Evolutionary conservation across 768 basidiomycete genomes (phyloP).

Genomic region (Lentinus brumalis): DNA sequence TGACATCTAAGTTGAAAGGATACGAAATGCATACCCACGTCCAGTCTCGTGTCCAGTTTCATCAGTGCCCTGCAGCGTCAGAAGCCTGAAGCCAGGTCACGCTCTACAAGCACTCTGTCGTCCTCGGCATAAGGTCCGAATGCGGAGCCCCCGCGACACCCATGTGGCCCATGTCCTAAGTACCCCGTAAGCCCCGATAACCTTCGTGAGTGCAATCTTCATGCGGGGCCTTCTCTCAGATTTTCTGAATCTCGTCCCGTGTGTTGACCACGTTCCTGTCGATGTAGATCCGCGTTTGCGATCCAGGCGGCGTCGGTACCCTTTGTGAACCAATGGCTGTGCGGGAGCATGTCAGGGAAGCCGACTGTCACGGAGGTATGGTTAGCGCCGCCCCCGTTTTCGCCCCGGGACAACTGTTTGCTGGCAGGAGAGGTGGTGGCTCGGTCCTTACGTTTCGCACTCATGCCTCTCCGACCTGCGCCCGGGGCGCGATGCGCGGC

Average conservation of each 20-base stretch:
- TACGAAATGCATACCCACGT: neutral
- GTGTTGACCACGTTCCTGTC: neutral
- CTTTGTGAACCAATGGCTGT: constrained; percentile 13
- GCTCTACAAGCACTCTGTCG: neutral
- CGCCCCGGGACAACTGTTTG: neutral
- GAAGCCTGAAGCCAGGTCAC: neutral
- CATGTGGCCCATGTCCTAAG: neutral
- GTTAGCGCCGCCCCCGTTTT: constrained; percentile 4
- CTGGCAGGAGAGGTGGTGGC: constrained; percentile 1
- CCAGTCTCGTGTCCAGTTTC: neutral
- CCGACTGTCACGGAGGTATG: constrained; percentile 19
- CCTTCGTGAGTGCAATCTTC: neutral
- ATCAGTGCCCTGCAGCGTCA: neutral
- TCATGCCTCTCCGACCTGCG: constrained; percentile 13
- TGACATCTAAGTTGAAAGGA: neutral
- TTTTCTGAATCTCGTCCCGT: neutral
- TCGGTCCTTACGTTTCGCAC: constrained; percentile 12
- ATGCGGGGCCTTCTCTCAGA: neutral
- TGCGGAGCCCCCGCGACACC: neutral
- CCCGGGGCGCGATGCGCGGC: constrained; percentile 15
- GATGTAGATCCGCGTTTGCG: constrained; percentile 6
- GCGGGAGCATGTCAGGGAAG: constrained; percentile 5
- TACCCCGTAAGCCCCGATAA: neutral
- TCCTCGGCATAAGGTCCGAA: neutral
- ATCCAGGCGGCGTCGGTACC: constrained; percentile 1